Conservation (phyloP, 1,284 basidiomycete species). For the Sporisorium graminicola region DNA sequence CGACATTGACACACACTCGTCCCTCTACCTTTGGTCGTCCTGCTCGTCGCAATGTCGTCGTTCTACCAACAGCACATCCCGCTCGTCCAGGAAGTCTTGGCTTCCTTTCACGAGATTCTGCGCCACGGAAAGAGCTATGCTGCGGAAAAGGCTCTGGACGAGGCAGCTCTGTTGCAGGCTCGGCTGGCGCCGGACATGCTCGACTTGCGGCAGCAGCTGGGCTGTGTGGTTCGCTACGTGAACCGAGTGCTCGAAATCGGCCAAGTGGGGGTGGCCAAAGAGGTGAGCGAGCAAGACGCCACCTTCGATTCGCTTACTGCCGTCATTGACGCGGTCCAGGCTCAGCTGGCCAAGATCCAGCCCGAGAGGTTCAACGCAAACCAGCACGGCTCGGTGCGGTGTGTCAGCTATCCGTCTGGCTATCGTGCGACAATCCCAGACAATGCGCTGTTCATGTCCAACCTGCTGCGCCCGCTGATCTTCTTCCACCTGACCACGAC, state of each 20-base stretch:
- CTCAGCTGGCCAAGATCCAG: background rate
- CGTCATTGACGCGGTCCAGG: background rate
- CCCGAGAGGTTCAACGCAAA: background rate
- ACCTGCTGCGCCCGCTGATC: background rate
- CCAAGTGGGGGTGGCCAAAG: background rate
- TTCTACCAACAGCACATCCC: background rate
- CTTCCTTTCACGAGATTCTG: background rate
- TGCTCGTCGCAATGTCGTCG: background rate
- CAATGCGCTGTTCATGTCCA: background rate
- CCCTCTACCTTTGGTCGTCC: background rate
- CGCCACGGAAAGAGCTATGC: background rate
- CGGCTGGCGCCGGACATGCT: background rate
- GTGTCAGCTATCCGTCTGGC: background rate
- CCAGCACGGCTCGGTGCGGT: background rate
- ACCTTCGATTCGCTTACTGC: background rate
- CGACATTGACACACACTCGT: too few relatives aligned
- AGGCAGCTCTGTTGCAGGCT: background rate
- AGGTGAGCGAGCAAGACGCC: background rate
- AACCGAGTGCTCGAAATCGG: slow-evolving; percentile 1
- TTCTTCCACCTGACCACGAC: background rate
- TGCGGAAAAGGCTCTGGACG: background rate
- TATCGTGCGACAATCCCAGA: background rate
- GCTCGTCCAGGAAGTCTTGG: background rate
- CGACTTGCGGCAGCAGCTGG: background rate
- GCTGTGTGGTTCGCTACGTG: background rate